Evolutionary conservation across 148 eudicot species (phyloP).

Genomic region (Rhododendron williamsianum): DNA sequence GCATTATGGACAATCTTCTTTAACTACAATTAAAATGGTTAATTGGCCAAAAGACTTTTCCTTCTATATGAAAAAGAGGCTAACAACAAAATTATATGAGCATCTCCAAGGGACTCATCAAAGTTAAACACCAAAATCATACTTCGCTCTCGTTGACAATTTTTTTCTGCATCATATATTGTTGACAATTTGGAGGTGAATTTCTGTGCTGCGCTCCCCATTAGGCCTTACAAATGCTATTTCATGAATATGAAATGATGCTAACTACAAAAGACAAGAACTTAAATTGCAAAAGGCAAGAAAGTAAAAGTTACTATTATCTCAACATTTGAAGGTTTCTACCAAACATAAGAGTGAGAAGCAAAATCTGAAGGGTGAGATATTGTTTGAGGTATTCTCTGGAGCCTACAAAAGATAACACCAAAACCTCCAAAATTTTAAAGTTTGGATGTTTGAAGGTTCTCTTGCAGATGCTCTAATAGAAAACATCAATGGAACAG

Average conservation of each 20-base stretch:
- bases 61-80: neutral
- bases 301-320: neutral
- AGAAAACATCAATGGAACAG: constrained; percentile 3
- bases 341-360: neutral
- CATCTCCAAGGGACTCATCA: neutral
- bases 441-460: neutral
- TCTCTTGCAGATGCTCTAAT: neutral
- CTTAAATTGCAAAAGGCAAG: neutral
- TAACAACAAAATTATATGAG: neutral
- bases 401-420: neutral
- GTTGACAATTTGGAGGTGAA: neutral
- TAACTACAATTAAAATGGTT: neutral
- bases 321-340: neutral
- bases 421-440: neutral
- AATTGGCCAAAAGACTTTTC: neutral
- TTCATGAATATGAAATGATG: neutral
- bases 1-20: neutral
- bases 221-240: neutral
- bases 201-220: neutral
- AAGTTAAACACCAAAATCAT: neutral
- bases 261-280: neutral
- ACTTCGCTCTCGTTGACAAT: neutral
- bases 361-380: neutral
- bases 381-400: neutral
- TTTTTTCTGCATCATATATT: neutral